Evolutionary conservation across 495 filamentous ascomycete genomes (phyloP).

Genomic region (Aspergillus baeticus): DNA sequence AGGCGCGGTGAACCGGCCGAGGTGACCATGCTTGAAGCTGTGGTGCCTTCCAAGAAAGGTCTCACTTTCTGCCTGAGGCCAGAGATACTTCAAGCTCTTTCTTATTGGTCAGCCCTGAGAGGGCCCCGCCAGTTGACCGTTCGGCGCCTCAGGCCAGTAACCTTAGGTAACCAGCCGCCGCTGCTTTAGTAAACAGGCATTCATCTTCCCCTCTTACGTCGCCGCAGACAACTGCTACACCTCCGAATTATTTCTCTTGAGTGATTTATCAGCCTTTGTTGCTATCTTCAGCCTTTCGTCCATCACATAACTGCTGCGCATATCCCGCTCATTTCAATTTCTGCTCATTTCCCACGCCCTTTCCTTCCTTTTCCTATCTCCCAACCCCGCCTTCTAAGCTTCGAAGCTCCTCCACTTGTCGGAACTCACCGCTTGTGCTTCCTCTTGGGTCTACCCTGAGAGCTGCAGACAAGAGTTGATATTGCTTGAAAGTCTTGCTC

Average conservation of each 20-base stretch:
- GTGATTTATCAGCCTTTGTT: slow-evolving; percentile 15
- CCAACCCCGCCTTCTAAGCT: slow-evolving; percentile 6
- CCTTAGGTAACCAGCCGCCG: slow-evolving; percentile 1
- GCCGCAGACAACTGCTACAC: neutral
- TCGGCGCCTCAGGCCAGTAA: neutral
- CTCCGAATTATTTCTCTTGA: neutral
- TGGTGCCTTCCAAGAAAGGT: no score
- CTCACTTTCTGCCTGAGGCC: neutral
- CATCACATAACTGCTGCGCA: slow-evolving; percentile 11
- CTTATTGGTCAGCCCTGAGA: no score
- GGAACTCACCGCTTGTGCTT: slow-evolving; percentile 30
- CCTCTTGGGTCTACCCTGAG: slow-evolving; percentile 30
- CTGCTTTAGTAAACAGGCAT: neutral
- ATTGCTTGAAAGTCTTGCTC: slow-evolving; percentile 51
- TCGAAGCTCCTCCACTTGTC: slow-evolving; percentile 4
- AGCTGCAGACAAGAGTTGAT: slow-evolving; percentile 29
- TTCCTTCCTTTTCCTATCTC: neutral
- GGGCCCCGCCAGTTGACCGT: no score
- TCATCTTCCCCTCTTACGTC: slow-evolving; percentile 38
- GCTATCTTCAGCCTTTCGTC: slow-evolving; percentile 16
- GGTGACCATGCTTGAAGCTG: no score
- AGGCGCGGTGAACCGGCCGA: no score
- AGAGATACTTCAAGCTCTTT: neutral
- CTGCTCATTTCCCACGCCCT: slow-evolving; percentile 7
- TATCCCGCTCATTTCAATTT: slow-evolving; percentile 9